These are phyloP conservation scores for Xylariaceae sp. DNA, from an alignment of 2,329 filamentous ascomycete genomes.

Conservation along the genomic window DNA sequence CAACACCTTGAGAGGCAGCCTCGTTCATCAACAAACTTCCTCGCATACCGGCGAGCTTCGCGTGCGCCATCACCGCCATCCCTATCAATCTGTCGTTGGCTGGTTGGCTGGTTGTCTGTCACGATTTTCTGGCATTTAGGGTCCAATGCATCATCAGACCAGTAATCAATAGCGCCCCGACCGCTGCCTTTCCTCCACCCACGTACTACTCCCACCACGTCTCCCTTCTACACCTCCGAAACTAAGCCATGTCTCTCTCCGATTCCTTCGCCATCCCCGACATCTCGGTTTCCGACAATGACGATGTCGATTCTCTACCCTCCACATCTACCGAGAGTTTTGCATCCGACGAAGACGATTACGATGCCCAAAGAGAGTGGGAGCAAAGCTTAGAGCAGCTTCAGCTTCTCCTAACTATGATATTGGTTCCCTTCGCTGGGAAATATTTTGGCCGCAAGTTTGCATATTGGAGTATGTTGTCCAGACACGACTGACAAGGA, in stretches of 20 bases:
- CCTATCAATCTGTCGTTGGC: not conserved
- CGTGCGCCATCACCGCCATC: not conserved
- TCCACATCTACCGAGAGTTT: conserved; percentile 61
- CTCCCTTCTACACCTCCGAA: conserved; percentile 34
- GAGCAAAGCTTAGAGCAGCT: conserved; percentile 91
- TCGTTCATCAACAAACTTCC: not conserved
- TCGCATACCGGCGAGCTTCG: conserved; percentile 7
- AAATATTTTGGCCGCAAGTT: conserved; percentile 95
- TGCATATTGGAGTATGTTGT: conserved; percentile 87
- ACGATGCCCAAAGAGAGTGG: conserved; percentile 94
- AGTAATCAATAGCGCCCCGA: conserved; percentile 33
- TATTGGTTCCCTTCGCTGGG: conserved; percentile 89
- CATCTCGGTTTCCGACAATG: conserved; percentile 54
- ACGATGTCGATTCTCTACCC: conserved; percentile 68
- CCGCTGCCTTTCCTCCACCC: conserved; percentile 22
- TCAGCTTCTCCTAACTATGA: conserved; percentile 91
- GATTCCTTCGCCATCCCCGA: conserved; percentile 61
- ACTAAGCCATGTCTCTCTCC: conserved; percentile 45
- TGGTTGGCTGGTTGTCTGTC: not conserved
- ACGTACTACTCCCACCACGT: conserved; percentile 10
- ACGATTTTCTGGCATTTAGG: not conserved
- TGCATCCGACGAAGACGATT: conserved; percentile 65
- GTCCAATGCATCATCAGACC: conserved; percentile 34
- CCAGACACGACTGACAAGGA: not conserved
- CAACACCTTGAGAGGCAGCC: conserved; percentile 7